These are phyloP conservation scores for Flaveria floridana DNA, from an alignment of 140 eudicot species.

Conservation along the genomic window DNA sequence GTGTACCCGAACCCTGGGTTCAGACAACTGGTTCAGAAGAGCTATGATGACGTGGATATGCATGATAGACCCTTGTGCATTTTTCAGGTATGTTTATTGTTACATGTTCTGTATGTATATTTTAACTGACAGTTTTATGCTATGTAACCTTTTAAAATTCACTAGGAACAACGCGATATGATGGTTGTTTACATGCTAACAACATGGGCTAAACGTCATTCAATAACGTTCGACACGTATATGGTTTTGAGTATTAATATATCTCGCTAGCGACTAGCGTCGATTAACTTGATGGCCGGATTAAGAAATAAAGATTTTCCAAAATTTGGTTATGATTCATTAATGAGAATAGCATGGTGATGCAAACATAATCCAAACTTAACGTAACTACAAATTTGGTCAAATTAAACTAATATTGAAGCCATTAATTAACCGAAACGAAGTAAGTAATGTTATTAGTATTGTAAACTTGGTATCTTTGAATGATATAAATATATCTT, in stretches of 20 bases:
- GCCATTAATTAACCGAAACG: not conserved
- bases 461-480: no score
- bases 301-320: not conserved
- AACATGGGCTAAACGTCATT: not conserved
- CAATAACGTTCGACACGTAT: not conserved
- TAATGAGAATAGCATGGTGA: slow-evolving; percentile 19
- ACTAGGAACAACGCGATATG: not conserved
- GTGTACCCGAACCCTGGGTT: slow-evolving; percentile 88
- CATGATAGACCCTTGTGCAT: slow-evolving; percentile 62
- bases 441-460: not conserved
- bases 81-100: slow-evolving; percentile 51
- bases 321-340: not conserved
- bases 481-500: no score
- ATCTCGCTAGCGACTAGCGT: not conserved
- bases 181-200: not conserved
- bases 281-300: not conserved
- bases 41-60: slow-evolving; percentile 38
- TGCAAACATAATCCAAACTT: slow-evolving; percentile 13
- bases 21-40: slow-evolving; percentile 50
- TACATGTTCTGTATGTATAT: no score
- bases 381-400: not conserved
- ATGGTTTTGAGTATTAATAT: not conserved
- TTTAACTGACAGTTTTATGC: not conserved
- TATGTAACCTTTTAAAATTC: not conserved
- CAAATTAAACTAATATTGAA: not conserved